Evolutionary conservation across 2,329 filamentous ascomycete genomes (phyloP), one percentile per base, ranked within the genome.

Genomic region (Penicillium capsulatum): DNA sequence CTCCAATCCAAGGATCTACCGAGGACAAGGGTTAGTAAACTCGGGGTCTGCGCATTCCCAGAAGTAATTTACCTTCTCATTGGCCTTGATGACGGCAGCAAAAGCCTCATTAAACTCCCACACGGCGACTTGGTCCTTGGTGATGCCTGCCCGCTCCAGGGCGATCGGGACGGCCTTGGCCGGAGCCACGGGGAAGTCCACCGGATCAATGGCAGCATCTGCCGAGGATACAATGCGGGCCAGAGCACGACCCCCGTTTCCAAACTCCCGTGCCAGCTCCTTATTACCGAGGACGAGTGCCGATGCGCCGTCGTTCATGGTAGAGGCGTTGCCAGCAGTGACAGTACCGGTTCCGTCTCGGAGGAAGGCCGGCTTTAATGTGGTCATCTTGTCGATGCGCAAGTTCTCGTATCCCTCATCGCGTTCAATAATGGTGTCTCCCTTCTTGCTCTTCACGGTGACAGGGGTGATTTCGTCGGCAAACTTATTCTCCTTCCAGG

Each of bases 71-170:
- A 83, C 83, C 79, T 94, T 90, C 58, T 87, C 84, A 60, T 97
- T 96, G 29, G 91, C 90, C 63, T 92, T 89, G 66, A 96, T 92
- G 19, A 96, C 90, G 3, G 86, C 87, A 17, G 92, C 91, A 62
- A 98, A 98, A 0, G 92, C 92, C 70, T 98, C 92, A 66, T 98
- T 98, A 68, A 98, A 95, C 65, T 97, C 92, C 91, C 92, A 97
- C 15, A 96, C 72, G 4, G 91, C 83, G 31, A 98, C 88, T 65
- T 97, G 86, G 32, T 94, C 84, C 68, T 90, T 88, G 50, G 80
- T 87, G 52, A 98, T 90, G 8, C 91, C 90, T 1, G 92, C 92
- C 41, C 90, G 79, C 66, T 89, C 79, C 35, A 98, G 75, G 8
- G 90, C 90, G 55, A 96, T 80, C 3, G 91, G 89, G 0, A 97